Percentiles rank a stretch among this genome's conserved stretches.
Evolutionary conservation across 768 basidiomycete genomes (phyloP).

Genomic region (Pilatotrama ljubarskyi): DNA sequence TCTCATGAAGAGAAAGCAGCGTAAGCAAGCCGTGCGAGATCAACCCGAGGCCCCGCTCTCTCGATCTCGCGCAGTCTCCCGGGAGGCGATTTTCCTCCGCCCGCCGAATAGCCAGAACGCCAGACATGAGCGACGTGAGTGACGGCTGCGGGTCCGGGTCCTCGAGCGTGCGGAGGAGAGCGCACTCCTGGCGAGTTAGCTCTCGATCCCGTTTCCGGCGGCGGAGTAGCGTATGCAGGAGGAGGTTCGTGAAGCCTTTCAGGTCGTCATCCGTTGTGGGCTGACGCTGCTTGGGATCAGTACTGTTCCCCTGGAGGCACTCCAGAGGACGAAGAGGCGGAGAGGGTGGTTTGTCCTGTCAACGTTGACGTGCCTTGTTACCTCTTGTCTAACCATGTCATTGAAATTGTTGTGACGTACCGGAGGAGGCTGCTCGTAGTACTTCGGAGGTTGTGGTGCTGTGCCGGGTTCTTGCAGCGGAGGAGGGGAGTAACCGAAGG

Average conservation of each 20-base stretch:
- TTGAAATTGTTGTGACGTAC: too few relatives aligned
- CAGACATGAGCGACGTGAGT: not conserved
- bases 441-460: too few relatives aligned
- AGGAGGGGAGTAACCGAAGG: too few relatives aligned
- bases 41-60: not conserved
- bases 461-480: too few relatives aligned
- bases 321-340: not conserved
- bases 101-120: not conserved
- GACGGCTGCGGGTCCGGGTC: not conserved
- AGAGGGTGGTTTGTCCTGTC: not conserved
- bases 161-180: not conserved
- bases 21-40: not conserved
- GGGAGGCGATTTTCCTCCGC: not conserved
- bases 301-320: too few relatives aligned
- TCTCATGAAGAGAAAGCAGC: not conserved
- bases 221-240: not conserved
- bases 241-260: not conserved
- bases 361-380: too few relatives aligned
- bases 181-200: not conserved
- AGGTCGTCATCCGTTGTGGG: not conserved
- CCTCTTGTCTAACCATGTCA: too few relatives aligned
- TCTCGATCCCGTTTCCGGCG: conserved; percentile 2
- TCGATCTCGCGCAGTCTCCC: not conserved
- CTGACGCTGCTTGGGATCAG: too few relatives aligned
- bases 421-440: too few relatives aligned